phyloP scores from a whole-genome alignment of 306 rosid genomes.

The Dalbergia cultrata region DNA sequence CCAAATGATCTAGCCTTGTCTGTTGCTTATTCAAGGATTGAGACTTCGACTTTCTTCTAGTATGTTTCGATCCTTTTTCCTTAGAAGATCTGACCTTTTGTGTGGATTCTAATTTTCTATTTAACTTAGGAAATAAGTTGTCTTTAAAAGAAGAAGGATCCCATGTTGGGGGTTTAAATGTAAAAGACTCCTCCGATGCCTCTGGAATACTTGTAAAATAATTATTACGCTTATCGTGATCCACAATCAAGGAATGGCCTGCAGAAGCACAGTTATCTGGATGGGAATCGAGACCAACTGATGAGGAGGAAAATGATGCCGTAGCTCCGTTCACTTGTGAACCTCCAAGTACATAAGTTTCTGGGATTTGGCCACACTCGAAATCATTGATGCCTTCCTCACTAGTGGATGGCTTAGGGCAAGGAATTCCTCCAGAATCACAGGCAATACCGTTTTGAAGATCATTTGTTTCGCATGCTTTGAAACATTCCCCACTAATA shows the following conservation, averaged over 20 bases:
- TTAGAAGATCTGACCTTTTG: constrained; percentile 60
- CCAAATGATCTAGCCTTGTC: constrained; percentile 48
- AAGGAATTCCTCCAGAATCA: constrained; percentile 51
- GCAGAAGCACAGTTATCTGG: constrained; percentile 44
- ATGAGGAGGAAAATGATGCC: constrained; percentile 54
- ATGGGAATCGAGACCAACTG: constrained; percentile 46
- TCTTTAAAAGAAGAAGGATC: constrained; percentile 76
- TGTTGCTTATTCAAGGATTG: constrained; percentile 59
- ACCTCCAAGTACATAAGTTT: constrained; percentile 42
- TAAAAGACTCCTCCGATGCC: constrained; percentile 50
- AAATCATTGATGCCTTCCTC: constrained; percentile 45
- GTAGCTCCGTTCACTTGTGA: constrained; percentile 52
- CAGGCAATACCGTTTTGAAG: constrained; percentile 42
- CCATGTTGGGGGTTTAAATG: constrained; percentile 62
- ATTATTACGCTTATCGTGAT: constrained; percentile 38
- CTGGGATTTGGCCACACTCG: constrained; percentile 51
- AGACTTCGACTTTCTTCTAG: constrained; percentile 62
- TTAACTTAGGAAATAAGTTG: constrained; percentile 64
- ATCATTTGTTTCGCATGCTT: constrained; percentile 35
- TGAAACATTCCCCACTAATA: constrained; percentile 45
- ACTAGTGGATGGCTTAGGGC: constrained; percentile 50
- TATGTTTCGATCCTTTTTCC: constrained; percentile 64
- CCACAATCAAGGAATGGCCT: constrained; percentile 41
- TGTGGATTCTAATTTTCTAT: constrained; percentile 47
- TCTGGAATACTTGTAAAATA: constrained; percentile 54